phyloP scores from a whole-genome alignment of 2,329 filamentous ascomycete genomes.

The Neofusicoccum laricinum region DNA sequence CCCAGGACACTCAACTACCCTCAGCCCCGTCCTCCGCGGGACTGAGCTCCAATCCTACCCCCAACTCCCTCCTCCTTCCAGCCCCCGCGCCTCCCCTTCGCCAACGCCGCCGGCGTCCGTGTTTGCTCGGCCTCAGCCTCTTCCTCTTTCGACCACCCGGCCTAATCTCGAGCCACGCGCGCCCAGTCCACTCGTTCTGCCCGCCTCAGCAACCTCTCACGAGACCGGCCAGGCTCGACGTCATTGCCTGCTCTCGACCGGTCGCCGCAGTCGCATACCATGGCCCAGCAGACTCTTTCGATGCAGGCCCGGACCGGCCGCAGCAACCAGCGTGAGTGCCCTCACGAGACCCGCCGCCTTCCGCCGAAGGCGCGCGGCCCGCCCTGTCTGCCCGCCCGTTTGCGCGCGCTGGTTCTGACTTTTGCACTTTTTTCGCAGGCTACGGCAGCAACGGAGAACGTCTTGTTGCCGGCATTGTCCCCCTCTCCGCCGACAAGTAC shows the following conservation, averaged over 20 bases:
- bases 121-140: constrained; percentile 18
- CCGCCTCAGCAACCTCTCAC: constrained; percentile 12
- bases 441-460: constrained; percentile 91
- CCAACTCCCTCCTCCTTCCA: constrained; percentile 2
- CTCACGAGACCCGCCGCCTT: constrained; percentile 23
- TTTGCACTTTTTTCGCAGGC: constrained; percentile 53
- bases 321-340: constrained; percentile 74
- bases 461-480: constrained; percentile 91
- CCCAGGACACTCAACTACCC: constrained; percentile 43
- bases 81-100: constrained; percentile 29
- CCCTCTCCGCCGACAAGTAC: constrained; percentile 79
- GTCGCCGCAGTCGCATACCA: constrained; percentile 22
- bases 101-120: constrained; percentile 16
- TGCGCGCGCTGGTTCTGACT: constrained; percentile 18
- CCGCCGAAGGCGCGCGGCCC: constrained; percentile 16
- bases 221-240: constrained; percentile 8
- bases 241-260: not conserved
- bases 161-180: constrained; percentile 16
- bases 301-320: constrained; percentile 71
- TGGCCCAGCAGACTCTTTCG: constrained; percentile 47
- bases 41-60: constrained; percentile 37
- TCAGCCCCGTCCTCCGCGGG: constrained; percentile 50
- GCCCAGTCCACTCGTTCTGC: constrained; percentile 21
- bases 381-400: constrained; percentile 12
- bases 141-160: constrained; percentile 12